Evolutionary conservation across 805 yeast species (phyloP).

Genomic region (Komagataella mondaviorum): DNA sequence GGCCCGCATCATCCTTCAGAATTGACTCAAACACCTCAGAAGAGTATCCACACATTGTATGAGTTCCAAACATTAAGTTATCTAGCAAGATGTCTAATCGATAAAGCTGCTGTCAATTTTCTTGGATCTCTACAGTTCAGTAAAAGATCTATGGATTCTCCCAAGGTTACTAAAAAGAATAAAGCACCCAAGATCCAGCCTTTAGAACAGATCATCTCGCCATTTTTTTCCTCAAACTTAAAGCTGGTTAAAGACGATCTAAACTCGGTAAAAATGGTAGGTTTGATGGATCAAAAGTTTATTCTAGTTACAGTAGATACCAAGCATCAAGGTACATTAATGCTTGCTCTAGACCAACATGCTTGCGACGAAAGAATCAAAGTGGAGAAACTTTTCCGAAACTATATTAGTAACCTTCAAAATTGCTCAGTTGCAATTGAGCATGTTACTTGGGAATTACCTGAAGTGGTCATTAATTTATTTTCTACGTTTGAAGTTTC

Average conservation of each 20-base stretch:
- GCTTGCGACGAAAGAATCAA: slow-evolving; percentile 70
- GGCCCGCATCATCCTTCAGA: slow-evolving; percentile 9
- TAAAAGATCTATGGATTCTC: slow-evolving; percentile 4
- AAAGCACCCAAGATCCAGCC: slow-evolving; percentile 14
- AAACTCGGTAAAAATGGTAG: slow-evolving; percentile 20
- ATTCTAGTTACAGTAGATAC: slow-evolving; percentile 26
- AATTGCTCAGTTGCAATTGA: slow-evolving; percentile 2
- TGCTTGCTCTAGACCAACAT: slow-evolving; percentile 62
- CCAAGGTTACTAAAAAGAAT: slow-evolving; percentile 16
- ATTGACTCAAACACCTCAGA: neutral
- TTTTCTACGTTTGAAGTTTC: slow-evolving; percentile 15
- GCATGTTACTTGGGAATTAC: slow-evolving; percentile 10
- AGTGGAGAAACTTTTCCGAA: slow-evolving; percentile 36
- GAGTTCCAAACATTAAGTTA: neutral
- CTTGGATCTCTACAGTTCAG: neutral
- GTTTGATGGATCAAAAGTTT: slow-evolving; percentile 55
- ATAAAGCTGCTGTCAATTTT: neutral
- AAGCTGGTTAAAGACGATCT: slow-evolving; percentile 12
- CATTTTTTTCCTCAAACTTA: slow-evolving; percentile 1
- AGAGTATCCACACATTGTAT: too few species aligned
- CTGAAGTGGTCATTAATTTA: slow-evolving; percentile 18
- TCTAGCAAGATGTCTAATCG: neutral
- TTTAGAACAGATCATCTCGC: slow-evolving; percentile 9
- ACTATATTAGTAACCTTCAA: slow-evolving; percentile 17
- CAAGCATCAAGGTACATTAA: slow-evolving; percentile 1